Evolutionary conservation across 345 rosid genomes (phyloP).

Genomic region (Pistacia atlantica): DNA sequence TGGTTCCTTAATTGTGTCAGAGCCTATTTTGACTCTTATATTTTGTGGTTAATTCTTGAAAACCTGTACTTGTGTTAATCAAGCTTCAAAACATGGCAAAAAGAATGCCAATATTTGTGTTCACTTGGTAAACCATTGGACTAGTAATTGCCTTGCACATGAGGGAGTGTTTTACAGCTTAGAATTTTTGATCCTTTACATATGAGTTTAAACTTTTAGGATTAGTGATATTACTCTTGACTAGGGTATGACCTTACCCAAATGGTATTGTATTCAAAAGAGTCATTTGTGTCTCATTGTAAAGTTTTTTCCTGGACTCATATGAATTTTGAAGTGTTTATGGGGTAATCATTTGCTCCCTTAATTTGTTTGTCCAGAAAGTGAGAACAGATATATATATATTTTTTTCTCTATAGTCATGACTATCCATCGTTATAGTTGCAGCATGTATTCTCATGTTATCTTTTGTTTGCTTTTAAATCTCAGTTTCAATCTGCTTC

Average conservation of each 20-base stretch:
- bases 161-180: neutral
- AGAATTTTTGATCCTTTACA: neutral
- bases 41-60: neutral
- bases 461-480: neutral
- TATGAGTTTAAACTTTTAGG: neutral
- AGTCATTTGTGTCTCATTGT: neutral
- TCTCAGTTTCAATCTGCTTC: constrained; percentile 13
- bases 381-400: no score
- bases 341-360: neutral
- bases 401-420: no score
- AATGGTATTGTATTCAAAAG: neutral
- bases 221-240: neutral
- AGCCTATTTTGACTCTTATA: neutral
- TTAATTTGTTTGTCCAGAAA: neutral
- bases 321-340: neutral
- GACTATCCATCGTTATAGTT: neutral
- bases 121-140: neutral
- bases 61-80: neutral
- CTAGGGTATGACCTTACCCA: neutral
- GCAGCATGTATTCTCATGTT: neutral
- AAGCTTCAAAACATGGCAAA: neutral
- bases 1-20: neutral
- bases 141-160: neutral
- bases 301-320: neutral
- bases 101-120: neutral